Base-by-base conservation (phyloP, 805 yeast genomes). In the Jamesozyma gamospora region DNA sequence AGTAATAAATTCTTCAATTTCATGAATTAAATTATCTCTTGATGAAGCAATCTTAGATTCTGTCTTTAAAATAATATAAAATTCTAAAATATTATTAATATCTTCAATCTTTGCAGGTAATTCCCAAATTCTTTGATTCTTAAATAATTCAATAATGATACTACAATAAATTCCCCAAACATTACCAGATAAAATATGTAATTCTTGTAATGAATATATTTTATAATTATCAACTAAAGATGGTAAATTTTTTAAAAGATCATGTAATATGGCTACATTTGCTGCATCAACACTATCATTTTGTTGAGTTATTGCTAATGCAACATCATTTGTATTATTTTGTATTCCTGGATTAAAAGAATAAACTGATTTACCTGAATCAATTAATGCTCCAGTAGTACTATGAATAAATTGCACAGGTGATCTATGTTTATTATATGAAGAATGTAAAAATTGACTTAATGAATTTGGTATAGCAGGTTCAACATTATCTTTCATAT, bases 131-230 rank as follows among this genome's bases (percentile, higher is more conserved):
- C 57, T 46, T 36, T 49, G 51, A 28, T 47, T 52, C 35, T 53
- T 56, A 38, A 58, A 58, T 18, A 58, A 41, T 29, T 56, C 58
- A 14, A 53, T 40, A 2, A 50, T 50, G 0, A 55, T 48, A 32
- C 51, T 50, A 37, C 62, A 54, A 39, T 47, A 55, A 2, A 57
- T 55, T 4, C 57, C 54, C 63, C 63, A 58, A 14, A 58, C 48
- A 29, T 58, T 58, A 8, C 53, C 54, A 30, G 54, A 48, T 16
- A 60, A 37, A 1, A 56, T 50, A 18, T 53, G 51, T 19, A 56
- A 41, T 37, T 60, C 64, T 34, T 54, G 58, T 4, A 47, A 33
- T 13, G 46, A 50, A 31, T 58, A 60, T 14, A 46, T 45, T 32
- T 49, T 55, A 35, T 55, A 58, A 36, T 58, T 60, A 2, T 55